phyloP scores from a whole-genome alignment of 306 rosid species.

The Gillenia trifoliata region DNA sequence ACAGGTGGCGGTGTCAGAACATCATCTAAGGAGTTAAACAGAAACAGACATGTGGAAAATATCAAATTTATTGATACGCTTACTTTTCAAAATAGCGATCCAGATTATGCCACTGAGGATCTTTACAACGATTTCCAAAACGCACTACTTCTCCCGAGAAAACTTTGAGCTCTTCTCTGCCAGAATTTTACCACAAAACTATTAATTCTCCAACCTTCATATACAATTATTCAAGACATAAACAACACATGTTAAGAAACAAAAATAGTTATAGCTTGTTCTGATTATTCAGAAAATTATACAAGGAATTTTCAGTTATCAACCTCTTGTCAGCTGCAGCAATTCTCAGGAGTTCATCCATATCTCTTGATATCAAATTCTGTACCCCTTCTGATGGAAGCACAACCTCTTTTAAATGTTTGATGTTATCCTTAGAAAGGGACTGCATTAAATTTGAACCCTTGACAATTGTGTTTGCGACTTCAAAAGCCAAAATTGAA shows the following conservation, averaged over 20 bases:
- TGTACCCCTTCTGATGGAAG: constrained; percentile 92
- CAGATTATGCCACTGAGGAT: constrained; percentile 99
- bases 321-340: constrained; percentile 98
- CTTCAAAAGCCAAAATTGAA: constrained; percentile 94
- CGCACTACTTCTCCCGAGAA: constrained; percentile 97
- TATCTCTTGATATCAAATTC: constrained; percentile 74
- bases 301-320: constrained; percentile 4
- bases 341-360: constrained; percentile 80
- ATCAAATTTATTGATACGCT: constrained; percentile 21
- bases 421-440: constrained; percentile 87
- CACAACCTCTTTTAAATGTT: constrained; percentile 81
- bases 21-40: constrained; percentile 9
- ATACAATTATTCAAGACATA: constrained; percentile 18
- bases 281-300: not conserved
- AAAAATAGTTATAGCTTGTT: not conserved
- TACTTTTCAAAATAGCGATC: constrained; percentile 96
- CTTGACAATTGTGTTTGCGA: constrained; percentile 94
- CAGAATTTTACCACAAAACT: constrained; percentile 37
- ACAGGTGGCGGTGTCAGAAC: constrained; percentile 23
- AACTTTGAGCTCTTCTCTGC: constrained; percentile 90
- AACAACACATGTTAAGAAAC: constrained; percentile 17
- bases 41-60: constrained; percentile 8
- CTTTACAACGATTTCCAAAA: constrained; percentile 97
- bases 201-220: constrained; percentile 7
- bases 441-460: constrained; percentile 96